Conservation (phyloP, 1,284 basidiomycete genomes). For the Fomitopsis schrenkii region DNA sequence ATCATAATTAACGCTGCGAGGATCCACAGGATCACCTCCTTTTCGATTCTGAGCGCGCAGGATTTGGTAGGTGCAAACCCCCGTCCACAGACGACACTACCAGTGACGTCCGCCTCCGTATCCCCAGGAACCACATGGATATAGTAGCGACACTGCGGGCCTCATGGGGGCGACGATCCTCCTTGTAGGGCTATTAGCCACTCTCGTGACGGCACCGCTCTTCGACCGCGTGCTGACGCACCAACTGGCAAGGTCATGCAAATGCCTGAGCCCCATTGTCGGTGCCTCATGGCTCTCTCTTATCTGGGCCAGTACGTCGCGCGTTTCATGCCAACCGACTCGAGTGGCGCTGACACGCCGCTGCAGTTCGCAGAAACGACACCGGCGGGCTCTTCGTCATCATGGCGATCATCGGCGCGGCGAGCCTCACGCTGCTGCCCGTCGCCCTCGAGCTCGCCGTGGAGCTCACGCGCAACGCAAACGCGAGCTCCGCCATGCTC, state of each 20-base stretch:
- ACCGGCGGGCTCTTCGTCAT: slow-evolving; percentile 56
- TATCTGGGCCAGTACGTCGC: slow-evolving; percentile 67
- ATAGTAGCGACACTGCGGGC: slow-evolving; percentile 58
- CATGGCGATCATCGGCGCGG: slow-evolving; percentile 62
- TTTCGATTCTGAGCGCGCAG: slow-evolving; percentile 63
- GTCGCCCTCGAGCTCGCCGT: slow-evolving; percentile 71
- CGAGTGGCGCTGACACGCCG: background rate
- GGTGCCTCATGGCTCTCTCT: slow-evolving; percentile 63
- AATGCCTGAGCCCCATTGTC: slow-evolving; percentile 57
- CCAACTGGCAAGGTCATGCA: slow-evolving; percentile 56
- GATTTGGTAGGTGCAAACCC: slow-evolving; percentile 47
- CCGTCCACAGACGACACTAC: background rate
- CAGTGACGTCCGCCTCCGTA: background rate
- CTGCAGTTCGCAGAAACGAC: slow-evolving; percentile 54
- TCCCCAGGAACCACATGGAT: slow-evolving; percentile 64
- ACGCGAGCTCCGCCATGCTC: slow-evolving; percentile 67
- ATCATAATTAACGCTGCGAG: background rate
- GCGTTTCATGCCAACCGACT: background rate
- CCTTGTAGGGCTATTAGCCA: slow-evolving; percentile 63
- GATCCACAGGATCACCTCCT: slow-evolving; percentile 35
- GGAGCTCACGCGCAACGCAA: slow-evolving; percentile 74
- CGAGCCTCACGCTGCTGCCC: slow-evolving; percentile 66
- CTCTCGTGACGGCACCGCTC: slow-evolving; percentile 62
- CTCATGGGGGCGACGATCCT: slow-evolving; percentile 67
- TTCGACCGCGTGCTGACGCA: slow-evolving; percentile 76